A percentile compares a stretch with the other conserved stretches of the same genome.
phyloP scores from a whole-genome alignment of 2,329 filamentous ascomycete genomes.

The Torrubiella hemipterigena region DNA sequence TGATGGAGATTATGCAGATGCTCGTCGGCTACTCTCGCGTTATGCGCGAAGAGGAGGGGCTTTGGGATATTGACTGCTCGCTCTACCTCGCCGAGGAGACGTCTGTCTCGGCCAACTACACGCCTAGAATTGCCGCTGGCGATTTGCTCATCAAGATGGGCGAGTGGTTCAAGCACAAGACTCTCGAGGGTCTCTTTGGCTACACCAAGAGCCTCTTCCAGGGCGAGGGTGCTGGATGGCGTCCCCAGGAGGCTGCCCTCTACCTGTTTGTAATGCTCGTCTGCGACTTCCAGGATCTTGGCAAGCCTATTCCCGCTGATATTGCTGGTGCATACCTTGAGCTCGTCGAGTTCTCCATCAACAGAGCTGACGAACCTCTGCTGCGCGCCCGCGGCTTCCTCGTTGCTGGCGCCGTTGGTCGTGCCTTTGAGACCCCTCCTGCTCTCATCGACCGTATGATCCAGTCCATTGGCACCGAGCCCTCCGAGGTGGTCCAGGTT shows the following conservation, averaged over 20 bases:
- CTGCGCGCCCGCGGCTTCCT: constrained; percentile 80
- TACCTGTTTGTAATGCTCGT: constrained; percentile 78
- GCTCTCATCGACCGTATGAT: constrained; percentile 62
- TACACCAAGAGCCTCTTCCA: constrained; percentile 67
- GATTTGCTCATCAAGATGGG: constrained; percentile 87
- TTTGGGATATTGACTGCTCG: constrained; percentile 96
- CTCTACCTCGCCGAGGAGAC: constrained; percentile 92
- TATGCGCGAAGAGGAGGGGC: constrained; percentile 78
- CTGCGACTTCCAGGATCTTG: constrained; percentile 70
- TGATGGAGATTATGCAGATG: constrained; percentile 78
- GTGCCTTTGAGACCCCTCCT: constrained; percentile 51
- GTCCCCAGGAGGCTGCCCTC: constrained; percentile 65
- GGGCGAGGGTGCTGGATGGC: constrained; percentile 37
- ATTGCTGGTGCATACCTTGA: constrained; percentile 65
- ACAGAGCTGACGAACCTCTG: constrained; percentile 57
- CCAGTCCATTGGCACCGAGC: constrained; percentile 61
- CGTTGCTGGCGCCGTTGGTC: constrained; percentile 68
- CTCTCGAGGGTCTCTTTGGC: constrained; percentile 66
- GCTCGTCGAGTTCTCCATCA: constrained; percentile 68
- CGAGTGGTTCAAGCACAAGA: constrained; percentile 70
- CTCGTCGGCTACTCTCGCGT: constrained; percentile 81
- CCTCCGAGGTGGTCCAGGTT: constrained; percentile 82
- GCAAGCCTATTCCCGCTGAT: constrained; percentile 56
- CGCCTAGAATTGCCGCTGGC: constrained; percentile 80
- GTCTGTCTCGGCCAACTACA: constrained; percentile 91